phyloP scores from a whole-genome alignment of 2,329 filamentous ascomycete species.

The Claviceps quebecensis region DNA sequence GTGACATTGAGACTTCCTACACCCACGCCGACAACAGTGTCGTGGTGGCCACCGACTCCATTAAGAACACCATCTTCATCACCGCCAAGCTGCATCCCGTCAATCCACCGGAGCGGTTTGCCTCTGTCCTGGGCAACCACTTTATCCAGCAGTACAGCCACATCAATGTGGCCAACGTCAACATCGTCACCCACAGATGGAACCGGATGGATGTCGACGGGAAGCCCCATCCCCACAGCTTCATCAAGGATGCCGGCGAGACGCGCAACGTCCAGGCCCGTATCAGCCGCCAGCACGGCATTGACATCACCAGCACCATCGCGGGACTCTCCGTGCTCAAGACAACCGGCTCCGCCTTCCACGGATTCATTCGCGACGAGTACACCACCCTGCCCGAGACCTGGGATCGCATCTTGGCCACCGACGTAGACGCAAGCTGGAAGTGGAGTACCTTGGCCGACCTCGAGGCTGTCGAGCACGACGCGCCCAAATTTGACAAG shows the following conservation, averaged over 20 bases:
- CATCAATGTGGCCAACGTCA: conserved; percentile 73
- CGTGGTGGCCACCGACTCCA: conserved; percentile 90
- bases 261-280: conserved; percentile 68
- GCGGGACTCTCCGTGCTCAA: conserved; percentile 79
- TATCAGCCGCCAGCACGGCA: conserved; percentile 52
- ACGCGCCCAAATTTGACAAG: conserved; percentile 55
- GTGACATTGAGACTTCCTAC: conserved; percentile 81
- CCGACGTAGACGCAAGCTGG: conserved; percentile 81
- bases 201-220: conserved; percentile 77
- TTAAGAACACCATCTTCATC: conserved; percentile 96
- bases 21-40: conserved; percentile 88
- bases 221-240: conserved; percentile 87
- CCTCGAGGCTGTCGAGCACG: conserved; percentile 51
- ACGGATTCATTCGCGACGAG: conserved; percentile 85
- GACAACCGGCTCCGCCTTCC: conserved; percentile 91
- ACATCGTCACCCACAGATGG: conserved; percentile 79
- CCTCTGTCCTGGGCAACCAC: conserved; percentile 69
- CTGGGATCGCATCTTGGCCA: conserved; percentile 91
- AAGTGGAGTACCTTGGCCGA: conserved; percentile 61
- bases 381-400: conserved; percentile 83
- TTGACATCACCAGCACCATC: conserved; percentile 66
- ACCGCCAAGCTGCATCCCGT: conserved; percentile 88
- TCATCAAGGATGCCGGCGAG: conserved; percentile 80
- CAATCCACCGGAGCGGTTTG: conserved; percentile 85
- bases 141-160: conserved; percentile 81